phyloP scores from a whole-genome alignment of 1,139 yeast genomes.

The Saccharomycopsis hybrid region DNA sequence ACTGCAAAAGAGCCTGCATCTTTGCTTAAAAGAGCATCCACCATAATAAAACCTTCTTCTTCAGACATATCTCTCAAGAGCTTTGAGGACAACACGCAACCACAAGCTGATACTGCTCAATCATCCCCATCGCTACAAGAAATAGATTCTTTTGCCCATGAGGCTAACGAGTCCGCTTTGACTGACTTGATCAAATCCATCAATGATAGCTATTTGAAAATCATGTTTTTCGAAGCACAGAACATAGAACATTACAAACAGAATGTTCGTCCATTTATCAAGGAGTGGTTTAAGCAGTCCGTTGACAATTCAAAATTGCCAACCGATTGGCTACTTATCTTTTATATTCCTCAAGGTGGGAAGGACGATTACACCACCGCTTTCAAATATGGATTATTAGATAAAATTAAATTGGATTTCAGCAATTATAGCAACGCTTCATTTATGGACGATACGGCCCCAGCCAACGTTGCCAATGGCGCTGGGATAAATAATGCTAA shows the following conservation, averaged over 20 bases:
- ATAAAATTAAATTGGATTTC: constrained; percentile 64
- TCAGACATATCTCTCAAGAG: too few relatives aligned
- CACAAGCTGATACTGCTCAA: too few relatives aligned
- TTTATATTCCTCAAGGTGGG: constrained; percentile 42
- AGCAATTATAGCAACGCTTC: constrained; percentile 30
- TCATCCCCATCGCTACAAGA: neutral
- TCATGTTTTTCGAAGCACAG: constrained; percentile 64
- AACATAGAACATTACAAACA: constrained; percentile 68
- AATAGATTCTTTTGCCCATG: neutral
- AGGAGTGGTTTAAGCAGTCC: constrained; percentile 66
- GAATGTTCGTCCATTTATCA: constrained; percentile 72
- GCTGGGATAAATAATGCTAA: constrained; percentile 16
- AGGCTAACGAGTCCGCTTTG: constrained; percentile 15
- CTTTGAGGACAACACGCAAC: too few relatives aligned
- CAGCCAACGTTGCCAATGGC: constrained; percentile 11
- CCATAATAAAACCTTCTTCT: neutral
- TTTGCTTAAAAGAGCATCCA: constrained; percentile 11
- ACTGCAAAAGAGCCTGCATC: neutral
- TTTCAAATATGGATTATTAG: constrained; percentile 51
- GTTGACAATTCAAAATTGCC: constrained; percentile 40
- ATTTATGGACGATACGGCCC: constrained; percentile 15
- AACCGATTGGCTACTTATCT: constrained; percentile 61
- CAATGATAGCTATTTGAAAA: constrained; percentile 51
- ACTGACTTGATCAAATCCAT: constrained; percentile 21
- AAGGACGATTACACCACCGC: constrained; percentile 36